phyloP scores from a whole-genome alignment of 2,329 filamentous ascomycete genomes.

The Akanthomyces dipterigenus region DNA sequence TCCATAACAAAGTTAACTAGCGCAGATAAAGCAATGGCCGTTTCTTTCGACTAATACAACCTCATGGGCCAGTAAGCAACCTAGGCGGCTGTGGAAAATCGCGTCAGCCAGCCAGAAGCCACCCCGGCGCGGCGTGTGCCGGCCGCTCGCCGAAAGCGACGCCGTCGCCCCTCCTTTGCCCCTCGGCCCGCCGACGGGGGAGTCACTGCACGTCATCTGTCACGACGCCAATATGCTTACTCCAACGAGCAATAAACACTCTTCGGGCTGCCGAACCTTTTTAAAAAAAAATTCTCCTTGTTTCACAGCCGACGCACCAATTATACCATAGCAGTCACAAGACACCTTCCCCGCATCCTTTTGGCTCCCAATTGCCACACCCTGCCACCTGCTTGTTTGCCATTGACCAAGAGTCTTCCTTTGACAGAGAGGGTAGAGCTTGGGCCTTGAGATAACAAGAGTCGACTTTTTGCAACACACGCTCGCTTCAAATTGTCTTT shows the following conservation, averaged over 20 bases:
- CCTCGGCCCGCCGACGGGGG: background rate
- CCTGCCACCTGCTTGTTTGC: background rate
- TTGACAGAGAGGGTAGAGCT: background rate
- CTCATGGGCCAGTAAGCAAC: background rate
- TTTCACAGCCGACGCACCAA: background rate
- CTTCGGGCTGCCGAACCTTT: background rate
- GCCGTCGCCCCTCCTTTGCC: background rate
- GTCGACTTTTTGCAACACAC: background rate
- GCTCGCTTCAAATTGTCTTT: background rate
- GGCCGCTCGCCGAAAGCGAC: constrained; percentile 7
- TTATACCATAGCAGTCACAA: background rate
- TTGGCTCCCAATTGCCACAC: background rate
- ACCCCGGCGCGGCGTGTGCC: constrained; percentile 4
- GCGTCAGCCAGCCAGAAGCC: background rate
- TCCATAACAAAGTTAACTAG: too few relatives aligned
- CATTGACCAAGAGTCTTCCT: background rate
- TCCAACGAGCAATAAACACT: background rate
- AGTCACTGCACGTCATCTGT: constrained; percentile 3
- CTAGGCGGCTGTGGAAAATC: background rate
- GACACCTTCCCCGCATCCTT: background rate
- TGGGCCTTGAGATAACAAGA: background rate
- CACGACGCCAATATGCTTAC: background rate
- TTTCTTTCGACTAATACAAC: too few relatives aligned
- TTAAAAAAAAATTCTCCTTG: background rate
- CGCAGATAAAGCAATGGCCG: background rate